A percentile compares a stretch with the other conserved stretches of the same genome.
These are phyloP conservation scores for Ceratocystis papillata DNA, from an alignment of 2,329 filamentous ascomycete species.

Conservation along the genomic window DNA sequence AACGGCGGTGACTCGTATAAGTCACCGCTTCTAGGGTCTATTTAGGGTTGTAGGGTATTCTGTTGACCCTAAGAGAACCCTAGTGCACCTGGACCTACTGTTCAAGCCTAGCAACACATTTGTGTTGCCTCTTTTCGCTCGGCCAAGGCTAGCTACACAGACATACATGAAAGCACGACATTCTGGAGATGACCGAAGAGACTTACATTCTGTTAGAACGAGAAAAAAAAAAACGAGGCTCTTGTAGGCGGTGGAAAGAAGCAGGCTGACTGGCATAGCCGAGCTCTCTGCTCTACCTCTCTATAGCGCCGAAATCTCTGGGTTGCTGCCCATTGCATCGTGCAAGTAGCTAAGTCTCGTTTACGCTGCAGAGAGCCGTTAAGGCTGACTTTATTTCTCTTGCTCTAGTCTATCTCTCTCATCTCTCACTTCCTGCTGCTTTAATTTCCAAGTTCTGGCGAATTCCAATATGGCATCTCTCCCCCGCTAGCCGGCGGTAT, in stretches of 20 bases:
- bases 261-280: not conserved
- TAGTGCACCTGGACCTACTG: not conserved
- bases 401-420: not conserved
- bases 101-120: not conserved
- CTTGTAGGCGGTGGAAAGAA: not conserved
- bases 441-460: not conserved
- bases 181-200: not conserved
- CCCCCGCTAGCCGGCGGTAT: not conserved
- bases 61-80: not conserved
- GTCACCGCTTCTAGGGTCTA: not conserved
- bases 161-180: not conserved
- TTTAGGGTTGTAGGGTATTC: not conserved
- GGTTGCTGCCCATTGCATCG: not conserved
- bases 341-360: not conserved
- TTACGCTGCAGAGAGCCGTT: constrained; percentile 10
- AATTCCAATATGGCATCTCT: not conserved
- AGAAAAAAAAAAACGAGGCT: not conserved
- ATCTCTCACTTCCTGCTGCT: no score
- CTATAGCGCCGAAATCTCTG: not conserved
- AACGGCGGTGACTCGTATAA: constrained; percentile 1
- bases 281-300: not conserved
- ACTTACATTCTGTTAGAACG: not conserved
- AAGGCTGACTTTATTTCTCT: constrained; percentile 7
- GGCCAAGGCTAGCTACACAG: not conserved
- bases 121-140: not conserved